phyloP scores from a whole-genome alignment of 2,329 filamentous ascomycete species.

The Teratosphaeria zuluensis region DNA sequence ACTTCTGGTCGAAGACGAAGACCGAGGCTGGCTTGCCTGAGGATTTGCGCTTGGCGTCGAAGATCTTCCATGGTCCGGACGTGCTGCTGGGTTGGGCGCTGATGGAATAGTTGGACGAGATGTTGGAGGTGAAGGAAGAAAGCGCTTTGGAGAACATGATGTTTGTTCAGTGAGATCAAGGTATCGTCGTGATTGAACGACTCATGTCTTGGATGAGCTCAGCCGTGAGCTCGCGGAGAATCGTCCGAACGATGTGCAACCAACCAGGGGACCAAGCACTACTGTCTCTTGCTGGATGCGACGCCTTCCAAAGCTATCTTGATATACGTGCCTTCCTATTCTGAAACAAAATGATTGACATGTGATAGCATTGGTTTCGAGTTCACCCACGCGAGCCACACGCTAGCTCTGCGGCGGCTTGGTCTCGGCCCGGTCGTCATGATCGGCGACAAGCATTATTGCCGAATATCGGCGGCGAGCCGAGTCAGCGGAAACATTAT shows the following conservation, averaged over 20 bases:
- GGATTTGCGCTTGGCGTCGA: slow-evolving; percentile 93
- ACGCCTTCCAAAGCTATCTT: not conserved
- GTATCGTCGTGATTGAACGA: not conserved
- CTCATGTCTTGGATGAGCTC: not conserved
- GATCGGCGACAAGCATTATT: not conserved
- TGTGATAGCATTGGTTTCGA: not conserved
- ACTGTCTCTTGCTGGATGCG: too few species aligned
- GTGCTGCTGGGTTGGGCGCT: slow-evolving; percentile 65
- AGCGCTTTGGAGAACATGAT: slow-evolving; percentile 85
- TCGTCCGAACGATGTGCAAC: not conserved
- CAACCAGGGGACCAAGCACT: too few species aligned
- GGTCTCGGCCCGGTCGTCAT: not conserved
- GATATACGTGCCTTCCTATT: not conserved
- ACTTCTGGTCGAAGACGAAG: slow-evolving; percentile 89
- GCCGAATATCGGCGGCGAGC: not conserved
- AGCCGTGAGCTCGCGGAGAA: not conserved
- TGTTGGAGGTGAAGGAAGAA: slow-evolving; percentile 91
- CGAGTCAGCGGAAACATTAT: not conserved
- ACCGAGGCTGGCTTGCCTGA: slow-evolving; percentile 82
- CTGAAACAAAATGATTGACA: not conserved
- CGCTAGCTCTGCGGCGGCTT: not conserved
- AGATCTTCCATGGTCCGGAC: slow-evolving; percentile 93
- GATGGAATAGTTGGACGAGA: slow-evolving; percentile 82
- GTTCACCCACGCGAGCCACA: not conserved
- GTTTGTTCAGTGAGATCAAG: not conserved